phyloP scores from a whole-genome alignment of 2,329 filamentous ascomycete genomes.

The Penicillium sp. region DNA sequence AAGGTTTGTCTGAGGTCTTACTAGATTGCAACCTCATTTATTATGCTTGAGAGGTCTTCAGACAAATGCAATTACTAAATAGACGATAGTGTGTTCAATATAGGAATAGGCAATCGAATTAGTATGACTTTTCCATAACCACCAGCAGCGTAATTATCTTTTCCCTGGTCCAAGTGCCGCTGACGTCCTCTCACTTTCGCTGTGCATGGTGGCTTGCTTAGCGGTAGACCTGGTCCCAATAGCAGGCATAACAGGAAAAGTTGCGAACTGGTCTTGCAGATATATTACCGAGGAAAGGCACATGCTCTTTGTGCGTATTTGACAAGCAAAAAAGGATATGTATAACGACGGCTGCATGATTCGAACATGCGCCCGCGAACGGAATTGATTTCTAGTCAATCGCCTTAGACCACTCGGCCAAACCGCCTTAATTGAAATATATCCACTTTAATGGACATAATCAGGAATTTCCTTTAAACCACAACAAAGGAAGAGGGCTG shows the following conservation, averaged over 20 bases:
- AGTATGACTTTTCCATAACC: background rate
- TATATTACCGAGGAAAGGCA: background rate
- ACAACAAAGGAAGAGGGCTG: too few species aligned
- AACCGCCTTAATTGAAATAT: too few species aligned
- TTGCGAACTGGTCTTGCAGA: background rate
- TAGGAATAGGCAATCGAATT: background rate
- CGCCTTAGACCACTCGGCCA: too few species aligned
- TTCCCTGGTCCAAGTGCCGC: background rate
- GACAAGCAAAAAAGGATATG: too few species aligned
- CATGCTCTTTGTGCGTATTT: background rate
- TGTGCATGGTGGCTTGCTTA: conserved; percentile 14
- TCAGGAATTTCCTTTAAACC: too few species aligned
- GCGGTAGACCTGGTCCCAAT: background rate
- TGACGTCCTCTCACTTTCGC: conserved; percentile 1
- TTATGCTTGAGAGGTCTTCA: background rate
- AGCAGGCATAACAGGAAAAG: conserved; percentile 1
- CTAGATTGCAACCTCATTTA: background rate
- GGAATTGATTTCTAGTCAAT: too few species aligned
- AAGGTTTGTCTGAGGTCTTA: background rate
- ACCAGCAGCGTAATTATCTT: background rate
- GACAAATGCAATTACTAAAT: background rate
- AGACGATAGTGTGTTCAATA: background rate
- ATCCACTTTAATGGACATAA: too few species aligned
- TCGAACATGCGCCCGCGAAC: too few species aligned
- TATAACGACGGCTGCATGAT: too few species aligned